Evolutionary conservation across 768 basidiomycete genomes (phyloP), one percentile per base, ranked within the genome.

Genomic region (Phylloporus arenicola): DNA sequence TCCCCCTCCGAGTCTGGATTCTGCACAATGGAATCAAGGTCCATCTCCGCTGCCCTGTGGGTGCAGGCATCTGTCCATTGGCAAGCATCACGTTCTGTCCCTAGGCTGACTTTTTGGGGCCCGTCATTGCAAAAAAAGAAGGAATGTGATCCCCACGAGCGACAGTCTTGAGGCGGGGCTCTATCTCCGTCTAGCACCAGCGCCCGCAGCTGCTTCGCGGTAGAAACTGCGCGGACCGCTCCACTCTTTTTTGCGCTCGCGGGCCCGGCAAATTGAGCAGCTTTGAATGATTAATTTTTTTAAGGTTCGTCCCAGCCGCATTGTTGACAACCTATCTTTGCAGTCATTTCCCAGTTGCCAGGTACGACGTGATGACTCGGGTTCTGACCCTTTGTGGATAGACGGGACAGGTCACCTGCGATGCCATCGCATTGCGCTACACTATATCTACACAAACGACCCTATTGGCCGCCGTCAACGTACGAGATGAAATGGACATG

Each of bases 121-220:
- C n/a, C n/a, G n/a, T n/a, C n/a, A n/a, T n/a, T n/a, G n/a, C n/a
- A 7, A 20, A 17, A 29, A 29, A 29, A 29, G 9, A 6, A 2
- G 27, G 4, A 8, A 10, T 29, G 27, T 29, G 27, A 29, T 29
- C 27, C 27, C 27, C 35, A n/a, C 37, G 39, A 24, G 20, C 13
- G 11, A 22, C 33, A 6, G 19, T 37, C 6, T n/a, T 5, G 10
- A 12, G 33, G 19, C 24, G 43, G 46, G 56, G 31, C 35, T 55
- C 37, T 47, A 35, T 53, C 43, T 40, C 56, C 43, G 57, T 47
- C 39, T n/a, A 29, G 22, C 6, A 12, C n/a, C 53, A 34, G 37
- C 37, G 50, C 39, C 37, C 58, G 49, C 51, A 44, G 37, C 43
- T 46, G 60, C 59, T 60, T 60, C 59, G 60, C 59, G 59, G 59